Percentiles rank a stretch among this genome's conserved stretches.
Conservation (phyloP, 148 eudicot species). For the Camellia japonica region DNA sequence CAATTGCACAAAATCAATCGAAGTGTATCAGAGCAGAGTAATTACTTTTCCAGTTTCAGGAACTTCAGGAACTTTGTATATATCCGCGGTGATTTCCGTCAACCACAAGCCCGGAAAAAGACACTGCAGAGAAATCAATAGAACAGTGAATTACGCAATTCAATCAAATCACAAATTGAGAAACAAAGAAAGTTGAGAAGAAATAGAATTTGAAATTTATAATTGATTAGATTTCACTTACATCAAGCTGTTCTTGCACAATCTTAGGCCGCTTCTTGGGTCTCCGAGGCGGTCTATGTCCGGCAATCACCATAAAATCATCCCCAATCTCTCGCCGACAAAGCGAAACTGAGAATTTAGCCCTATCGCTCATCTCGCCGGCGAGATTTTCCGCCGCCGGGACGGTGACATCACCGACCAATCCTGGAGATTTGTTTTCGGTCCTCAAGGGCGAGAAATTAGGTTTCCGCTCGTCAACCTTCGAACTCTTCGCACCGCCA, state of each 20-base stretch:
- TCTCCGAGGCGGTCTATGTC: conserved; percentile 37
- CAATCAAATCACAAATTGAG: neutral
- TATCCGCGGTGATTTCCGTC: conserved; percentile 40
- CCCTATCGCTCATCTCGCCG: conserved; percentile 26
- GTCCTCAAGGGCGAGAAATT: conserved; percentile 27
- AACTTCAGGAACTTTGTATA: conserved; percentile 46
- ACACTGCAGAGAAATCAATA: conserved; percentile 33
- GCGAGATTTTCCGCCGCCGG: conserved; percentile 12
- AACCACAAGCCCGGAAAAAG: conserved; percentile 52
- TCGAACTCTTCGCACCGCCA: conserved; percentile 20
- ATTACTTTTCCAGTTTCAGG: conserved; percentile 26
- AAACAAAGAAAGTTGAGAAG: neutral
- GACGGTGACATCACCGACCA: neutral
- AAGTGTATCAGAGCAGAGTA: neutral
- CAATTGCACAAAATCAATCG: neutral
- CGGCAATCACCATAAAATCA: conserved; percentile 40
- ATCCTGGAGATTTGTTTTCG: conserved; percentile 30
- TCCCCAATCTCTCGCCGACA: conserved; percentile 41
- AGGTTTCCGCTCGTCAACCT: conserved; percentile 22
- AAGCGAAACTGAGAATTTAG: conserved; percentile 39
- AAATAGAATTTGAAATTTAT: neutral
- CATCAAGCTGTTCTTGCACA: conserved; percentile 50
- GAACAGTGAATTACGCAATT: conserved; percentile 22
- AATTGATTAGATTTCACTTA: conserved; percentile 12
- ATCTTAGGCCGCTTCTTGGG: conserved; percentile 49